A percentile compares a stretch with the other conserved stretches of the same genome.
Evolutionary conservation across 352 stramenopile species (phyloP).

Genomic region (Globisporangium heterothallicum): DNA sequence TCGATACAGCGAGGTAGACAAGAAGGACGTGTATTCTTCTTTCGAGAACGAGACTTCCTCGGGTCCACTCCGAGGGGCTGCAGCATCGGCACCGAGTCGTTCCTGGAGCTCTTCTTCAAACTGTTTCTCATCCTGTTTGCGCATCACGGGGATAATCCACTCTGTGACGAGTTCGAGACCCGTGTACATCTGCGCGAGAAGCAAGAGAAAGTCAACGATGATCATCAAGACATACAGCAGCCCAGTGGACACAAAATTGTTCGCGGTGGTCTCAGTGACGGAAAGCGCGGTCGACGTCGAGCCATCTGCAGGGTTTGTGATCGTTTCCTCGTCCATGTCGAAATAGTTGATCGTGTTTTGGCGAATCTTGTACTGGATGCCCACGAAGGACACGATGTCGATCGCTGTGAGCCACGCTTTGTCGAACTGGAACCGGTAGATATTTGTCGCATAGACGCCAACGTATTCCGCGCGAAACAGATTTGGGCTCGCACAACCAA

Average conservation of each 20-base stretch:
- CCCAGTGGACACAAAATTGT: slow-evolving; percentile 19
- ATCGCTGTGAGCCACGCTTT: slow-evolving; percentile 17
- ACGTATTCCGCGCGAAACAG: slow-evolving; percentile 15
- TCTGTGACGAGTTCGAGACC: slow-evolving; percentile 13
- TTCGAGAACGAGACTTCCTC: slow-evolving; percentile 8
- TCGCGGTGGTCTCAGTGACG: slow-evolving; percentile 11
- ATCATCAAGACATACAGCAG: slow-evolving; percentile 22
- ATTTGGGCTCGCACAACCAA: slow-evolving; percentile 21
- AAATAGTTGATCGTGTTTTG: slow-evolving; percentile 17
- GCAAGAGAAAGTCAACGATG: slow-evolving; percentile 15
- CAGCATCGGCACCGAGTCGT: neutral
- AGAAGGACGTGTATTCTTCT: slow-evolving; percentile 11
- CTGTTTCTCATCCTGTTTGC: slow-evolving; percentile 8
- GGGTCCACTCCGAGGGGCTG: neutral
- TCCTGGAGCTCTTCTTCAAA: slow-evolving; percentile 2
- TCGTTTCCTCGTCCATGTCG: slow-evolving; percentile 7
- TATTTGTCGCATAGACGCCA: slow-evolving; percentile 10
- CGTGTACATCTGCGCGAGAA: slow-evolving; percentile 20
- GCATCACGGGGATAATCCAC: slow-evolving; percentile 16
- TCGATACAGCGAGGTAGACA: slow-evolving; percentile 35
- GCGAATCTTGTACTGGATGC: slow-evolving; percentile 13
- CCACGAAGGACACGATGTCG: slow-evolving; percentile 13
- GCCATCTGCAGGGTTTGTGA: neutral
- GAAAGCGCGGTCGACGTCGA: neutral
- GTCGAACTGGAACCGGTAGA: slow-evolving; percentile 9